Evolutionary conservation across 1,284 basidiomycete genomes (phyloP).

Genomic region (Ceratobasidium sp.): DNA sequence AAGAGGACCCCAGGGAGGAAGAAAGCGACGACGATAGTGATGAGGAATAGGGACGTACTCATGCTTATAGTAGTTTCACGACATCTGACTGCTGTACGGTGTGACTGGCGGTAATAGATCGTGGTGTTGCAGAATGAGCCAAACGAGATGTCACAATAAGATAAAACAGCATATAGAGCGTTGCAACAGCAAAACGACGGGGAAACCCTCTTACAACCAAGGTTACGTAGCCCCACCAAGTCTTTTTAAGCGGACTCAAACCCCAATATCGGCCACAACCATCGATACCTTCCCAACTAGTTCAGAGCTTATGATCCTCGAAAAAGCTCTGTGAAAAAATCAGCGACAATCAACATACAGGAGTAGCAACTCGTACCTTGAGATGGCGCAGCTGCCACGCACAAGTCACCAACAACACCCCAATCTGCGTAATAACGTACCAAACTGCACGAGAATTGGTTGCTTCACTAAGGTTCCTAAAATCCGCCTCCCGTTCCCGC

Average conservation of each 20-base stretch:
- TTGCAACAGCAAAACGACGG: neutral
- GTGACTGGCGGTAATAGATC: neutral
- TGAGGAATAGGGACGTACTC: neutral
- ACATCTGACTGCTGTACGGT: neutral
- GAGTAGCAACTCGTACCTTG: conserved; percentile 62
- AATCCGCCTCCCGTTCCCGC: conserved; percentile 92
- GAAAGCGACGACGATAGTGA: conserved; percentile 2
- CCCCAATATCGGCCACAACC: neutral
- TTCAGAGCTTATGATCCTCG: conserved; percentile 80
- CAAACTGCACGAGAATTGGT: conserved; percentile 91
- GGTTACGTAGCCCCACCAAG: neutral
- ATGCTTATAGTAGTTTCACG: neutral
- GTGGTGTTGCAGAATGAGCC: neutral
- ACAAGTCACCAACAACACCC: conserved; percentile 83
- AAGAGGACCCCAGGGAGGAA: neutral
- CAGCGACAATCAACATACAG: conserved; percentile 10
- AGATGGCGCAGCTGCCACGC: conserved; percentile 93
- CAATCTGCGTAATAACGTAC: conserved; percentile 90
- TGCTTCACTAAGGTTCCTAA: conserved; percentile 84
- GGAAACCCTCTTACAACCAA: neutral
- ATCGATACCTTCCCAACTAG: neutral
- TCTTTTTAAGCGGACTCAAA: neutral
- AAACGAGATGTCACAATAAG: neutral
- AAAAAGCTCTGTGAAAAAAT: conserved; percentile 71
- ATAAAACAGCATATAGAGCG: neutral